phyloP scores from a whole-genome alignment of 345 rosid species.

The Streptanthus diversifolius region DNA sequence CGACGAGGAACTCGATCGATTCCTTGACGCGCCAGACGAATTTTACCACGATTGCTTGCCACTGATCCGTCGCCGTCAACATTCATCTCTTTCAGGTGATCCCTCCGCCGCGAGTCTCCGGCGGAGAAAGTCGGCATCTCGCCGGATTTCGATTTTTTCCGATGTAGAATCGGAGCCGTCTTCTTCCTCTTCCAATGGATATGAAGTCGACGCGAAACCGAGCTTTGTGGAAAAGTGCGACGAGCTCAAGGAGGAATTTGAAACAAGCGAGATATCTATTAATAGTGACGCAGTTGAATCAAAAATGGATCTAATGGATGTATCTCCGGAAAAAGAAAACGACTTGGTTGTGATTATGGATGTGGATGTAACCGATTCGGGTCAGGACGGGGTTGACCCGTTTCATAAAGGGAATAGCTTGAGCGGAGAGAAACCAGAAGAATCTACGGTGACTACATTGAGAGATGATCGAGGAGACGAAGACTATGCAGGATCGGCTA shows the following conservation, averaged over 20 bases:
- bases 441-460: constrained; percentile 31
- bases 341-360: constrained; percentile 9
- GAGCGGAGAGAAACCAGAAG: constrained; percentile 15
- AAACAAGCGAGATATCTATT: not conserved
- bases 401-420: not conserved
- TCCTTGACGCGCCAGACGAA: constrained; percentile 60
- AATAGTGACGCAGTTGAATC: not conserved
- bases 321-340: not conserved
- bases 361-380: constrained; percentile 27
- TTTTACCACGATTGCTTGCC: constrained; percentile 45
- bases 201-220: not conserved
- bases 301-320: not conserved
- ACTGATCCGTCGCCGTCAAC: constrained; percentile 19
- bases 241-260: constrained; percentile 24
- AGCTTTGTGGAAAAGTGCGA: constrained; percentile 20
- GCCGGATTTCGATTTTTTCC: not conserved
- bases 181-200: constrained; percentile 10
- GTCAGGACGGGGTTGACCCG: constrained; percentile 23
- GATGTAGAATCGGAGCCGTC: not conserved
- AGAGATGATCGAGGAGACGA: constrained; percentile 14
- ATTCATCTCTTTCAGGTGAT: constrained; percentile 12
- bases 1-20: constrained; percentile 15
- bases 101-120: constrained; percentile 37
- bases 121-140: constrained; percentile 26
- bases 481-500: not conserved